Evolutionary conservation across 2,329 filamentous ascomycete genomes (phyloP).

Genomic region (Epicoccum nigrum): DNA sequence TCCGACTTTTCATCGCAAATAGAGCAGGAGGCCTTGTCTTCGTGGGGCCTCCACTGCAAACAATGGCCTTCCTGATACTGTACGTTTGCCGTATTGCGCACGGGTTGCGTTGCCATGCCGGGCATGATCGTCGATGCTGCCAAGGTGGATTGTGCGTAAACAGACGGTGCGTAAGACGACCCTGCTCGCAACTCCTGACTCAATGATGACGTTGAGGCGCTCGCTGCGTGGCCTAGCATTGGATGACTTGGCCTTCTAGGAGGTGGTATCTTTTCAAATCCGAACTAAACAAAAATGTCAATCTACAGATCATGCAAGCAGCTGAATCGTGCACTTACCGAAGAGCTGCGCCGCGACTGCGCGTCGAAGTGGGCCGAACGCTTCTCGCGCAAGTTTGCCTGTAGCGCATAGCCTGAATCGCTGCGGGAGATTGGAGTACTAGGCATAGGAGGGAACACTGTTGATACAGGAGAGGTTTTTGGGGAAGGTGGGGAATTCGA

Average conservation of each 20-base stretch:
- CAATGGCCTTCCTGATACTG: constrained; percentile 88
- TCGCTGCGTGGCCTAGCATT: constrained; percentile 70
- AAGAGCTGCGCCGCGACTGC: constrained; percentile 10
- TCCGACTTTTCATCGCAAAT: constrained; percentile 77
- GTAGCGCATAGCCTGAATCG: constrained; percentile 88
- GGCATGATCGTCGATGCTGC: constrained; percentile 88
- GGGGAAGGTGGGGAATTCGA: constrained; percentile 62
- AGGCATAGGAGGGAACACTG: constrained; percentile 76
- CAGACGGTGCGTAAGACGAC: constrained; percentile 74
- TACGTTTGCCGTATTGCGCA: constrained; percentile 77
- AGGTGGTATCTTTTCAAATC: constrained; percentile 71
- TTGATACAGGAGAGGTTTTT: constrained; percentile 75
- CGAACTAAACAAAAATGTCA: constrained; percentile 61
- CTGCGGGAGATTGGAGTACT: constrained; percentile 82
- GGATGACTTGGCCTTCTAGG: constrained; percentile 69
- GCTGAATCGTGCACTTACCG: constrained; percentile 17
- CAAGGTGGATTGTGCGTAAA: constrained; percentile 84
- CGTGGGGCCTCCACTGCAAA: constrained; percentile 68
- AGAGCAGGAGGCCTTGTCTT: constrained; percentile 68
- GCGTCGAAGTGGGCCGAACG: constrained; percentile 80
- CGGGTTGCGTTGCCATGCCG: constrained; percentile 78
- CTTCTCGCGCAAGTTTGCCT: constrained; percentile 88
- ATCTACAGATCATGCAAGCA: constrained; percentile 15
- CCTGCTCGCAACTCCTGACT: constrained; percentile 57
- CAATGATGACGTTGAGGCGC: constrained; percentile 70